Base-by-base conservation (phyloP, 164 flowering plant genomes). In the Chimonanthus praecox region DNA sequence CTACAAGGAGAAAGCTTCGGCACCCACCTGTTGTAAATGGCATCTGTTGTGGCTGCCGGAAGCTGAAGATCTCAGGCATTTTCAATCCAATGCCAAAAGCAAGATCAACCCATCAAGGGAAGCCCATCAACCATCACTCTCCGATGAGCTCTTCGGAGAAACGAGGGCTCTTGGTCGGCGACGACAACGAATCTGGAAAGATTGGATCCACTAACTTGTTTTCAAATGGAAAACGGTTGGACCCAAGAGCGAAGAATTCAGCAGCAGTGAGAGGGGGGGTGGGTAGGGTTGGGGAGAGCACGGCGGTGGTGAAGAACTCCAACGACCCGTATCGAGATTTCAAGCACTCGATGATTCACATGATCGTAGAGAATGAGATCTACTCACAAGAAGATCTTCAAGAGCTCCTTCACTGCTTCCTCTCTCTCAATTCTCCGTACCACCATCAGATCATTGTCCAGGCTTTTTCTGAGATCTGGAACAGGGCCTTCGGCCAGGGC, bases 351-450 rank as follows among this genome's bases (percentile, higher is more conserved):
- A 76, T 76, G 78, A 47, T 76, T 64, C 74, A 76, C 67, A 76
- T 76, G 78, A 76, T 76, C 58, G 78, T 76, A 61, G 74, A 76
- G 74, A 71, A 71, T 64, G 78, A 71, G 74, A 71, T 76, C 71
- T 66, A 66, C 54, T 58, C 58, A 9, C 61, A 45, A 7, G 67
- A 76, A 47, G 78, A 67, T 6, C 18, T 76, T 65, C 47, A 61
- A 67, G 78, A 76, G 67, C 47, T 76, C 43, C 49, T 76, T 11
- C 48, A 49, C 3, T 8, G 74, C n/a, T 71, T 76, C 47, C 58
- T 76, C 43, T 46, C 71, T 6, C 67, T 76, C 15, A 76, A 76
- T 58, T 54, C 74, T 21, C 71, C 71, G 11, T 47, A 71, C 49
- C 78, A 76, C 66, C 78, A 76, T 58, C 47, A 15, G 49, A 15